A percentile compares a stretch with the other conserved stretches of the same genome.
These are phyloP conservation scores for Asterella californica DNA, from an alignment of 225 moss, liverwort and hornwort genomes.

Conservation along the genomic window DNA sequence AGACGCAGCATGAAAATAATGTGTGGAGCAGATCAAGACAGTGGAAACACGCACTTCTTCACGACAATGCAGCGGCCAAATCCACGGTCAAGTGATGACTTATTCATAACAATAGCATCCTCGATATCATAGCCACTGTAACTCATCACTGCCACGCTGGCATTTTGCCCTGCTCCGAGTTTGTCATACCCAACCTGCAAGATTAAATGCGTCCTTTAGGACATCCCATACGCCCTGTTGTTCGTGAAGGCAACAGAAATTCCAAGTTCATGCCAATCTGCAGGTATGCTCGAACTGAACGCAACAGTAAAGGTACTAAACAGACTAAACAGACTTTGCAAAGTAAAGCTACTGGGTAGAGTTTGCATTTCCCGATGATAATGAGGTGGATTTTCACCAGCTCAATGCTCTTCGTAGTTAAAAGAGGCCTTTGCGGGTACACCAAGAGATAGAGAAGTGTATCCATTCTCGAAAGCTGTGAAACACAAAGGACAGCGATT, in stretches of 20 bases:
- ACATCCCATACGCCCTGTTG: no score
- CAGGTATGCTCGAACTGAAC: no score
- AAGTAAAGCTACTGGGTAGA: no score
- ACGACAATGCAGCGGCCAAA: conserved; percentile 98
- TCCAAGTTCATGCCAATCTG: not conserved
- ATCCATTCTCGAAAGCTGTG: conserved; percentile 93
- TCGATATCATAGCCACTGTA: conserved; percentile 99
- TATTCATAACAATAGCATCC: conserved; percentile 99
- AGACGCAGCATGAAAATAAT: not conserved
- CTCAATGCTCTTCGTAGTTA: conserved; percentile 96
- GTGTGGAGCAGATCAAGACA: not conserved
- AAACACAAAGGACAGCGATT: conserved; percentile 1
- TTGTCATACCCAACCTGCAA: conserved; percentile 98
- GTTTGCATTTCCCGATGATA: not conserved
- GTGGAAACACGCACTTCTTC: conserved; percentile 68
- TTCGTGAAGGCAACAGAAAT: not conserved
- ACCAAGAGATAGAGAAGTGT: conserved; percentile 95
- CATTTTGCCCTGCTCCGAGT: conserved; percentile 99
- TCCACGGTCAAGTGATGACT: conserved; percentile 92
- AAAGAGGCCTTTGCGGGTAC: conserved; percentile 92
- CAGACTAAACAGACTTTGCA: no score
- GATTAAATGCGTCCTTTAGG: not conserved
- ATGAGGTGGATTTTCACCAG: conserved; percentile 45
- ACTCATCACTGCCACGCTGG: conserved; percentile 99
- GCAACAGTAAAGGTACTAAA: no score